Evolutionary conservation across 805 yeast species (phyloP).

Genomic region (Tetrapisispora iriomotensis): DNA sequence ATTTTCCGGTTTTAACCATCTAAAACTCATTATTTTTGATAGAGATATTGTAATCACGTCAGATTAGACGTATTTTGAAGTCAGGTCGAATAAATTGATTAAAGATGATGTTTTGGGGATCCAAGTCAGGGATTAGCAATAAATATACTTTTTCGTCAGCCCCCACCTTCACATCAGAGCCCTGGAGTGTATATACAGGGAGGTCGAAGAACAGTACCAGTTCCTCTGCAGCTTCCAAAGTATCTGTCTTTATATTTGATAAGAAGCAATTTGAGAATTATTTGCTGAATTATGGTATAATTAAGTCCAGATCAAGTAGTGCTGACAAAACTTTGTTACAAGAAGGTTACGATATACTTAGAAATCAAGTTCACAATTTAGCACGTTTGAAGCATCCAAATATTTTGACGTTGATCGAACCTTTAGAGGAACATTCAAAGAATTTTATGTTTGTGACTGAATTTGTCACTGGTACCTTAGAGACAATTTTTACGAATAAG

Average conservation of each 20-base stretch:
- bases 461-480: constrained; percentile 50
- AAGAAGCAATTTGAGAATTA: constrained; percentile 60
- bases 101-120: constrained; percentile 26
- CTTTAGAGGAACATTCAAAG: constrained; percentile 75
- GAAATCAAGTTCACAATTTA: constrained; percentile 58
- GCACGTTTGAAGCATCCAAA: constrained; percentile 86
- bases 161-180: constrained; percentile 63
- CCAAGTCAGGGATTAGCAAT: constrained; percentile 50
- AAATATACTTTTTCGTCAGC: constrained; percentile 59
- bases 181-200: constrained; percentile 85
- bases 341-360: constrained; percentile 58
- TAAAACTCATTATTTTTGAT: too few species aligned
- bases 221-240: constrained; percentile 30
- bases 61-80: neutral
- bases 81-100: neutral
- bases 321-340: constrained; percentile 38
- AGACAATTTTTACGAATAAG: constrained; percentile 31
- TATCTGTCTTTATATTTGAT: constrained; percentile 80
- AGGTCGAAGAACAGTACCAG: constrained; percentile 51
- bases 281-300: constrained; percentile 41
- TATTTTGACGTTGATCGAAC: constrained; percentile 73
- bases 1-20: too few species aligned
- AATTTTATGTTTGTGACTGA: constrained; percentile 80
- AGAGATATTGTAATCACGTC: too few species aligned
- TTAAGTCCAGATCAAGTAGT: constrained; percentile 33